Evolutionary conservation across 169 alveolate genomes (phyloP), one percentile per base, ranked within the genome.

Genomic region (Plasmodium malariae): DNA sequence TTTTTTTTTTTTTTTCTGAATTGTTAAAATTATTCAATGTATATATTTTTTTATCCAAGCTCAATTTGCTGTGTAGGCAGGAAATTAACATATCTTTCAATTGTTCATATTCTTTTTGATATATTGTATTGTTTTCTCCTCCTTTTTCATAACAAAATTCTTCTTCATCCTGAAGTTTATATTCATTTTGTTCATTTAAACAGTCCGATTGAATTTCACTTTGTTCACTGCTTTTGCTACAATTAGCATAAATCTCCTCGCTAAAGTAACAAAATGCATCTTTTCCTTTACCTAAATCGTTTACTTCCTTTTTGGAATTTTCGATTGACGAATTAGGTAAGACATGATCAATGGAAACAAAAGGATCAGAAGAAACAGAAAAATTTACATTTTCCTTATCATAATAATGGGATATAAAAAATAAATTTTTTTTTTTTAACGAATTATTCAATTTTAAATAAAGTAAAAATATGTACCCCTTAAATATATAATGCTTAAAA

Each of bases 401-500:
- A 54, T 76, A 76, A 67, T 76, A 67, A n/a, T 12, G 6, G 40
- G 62, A 74, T 30, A 49, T 40, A 65, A n/a, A 1, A 34, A 12
- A 2, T 17, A 57, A 2, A n/a, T 32, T 26, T 3, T 74, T 40
- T 34, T 40, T 54, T 21, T 57, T 49, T 26, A 4, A 19, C 4
- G 21, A 55, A 14, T 51, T 26, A n/a, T 65, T 67, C 24, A 57
- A 69, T 67, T 80, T 67, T 34, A 80, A 32, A 40, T 80, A 80
- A 24, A 80, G 65, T 60, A 80, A 80, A 54, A 55, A 80, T 11
- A 80, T 21, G 34, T 80, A 80, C 1, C 91, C 91, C 45, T 80
- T 80, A 67, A 80, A 80, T 30, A 80, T 80, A 69, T 80, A 80
- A 45, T 80, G 91, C 63, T 80, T 80, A 57, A 65, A 80, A 19